Evolutionary conservation across 2,329 filamentous ascomycete species (phyloP).

Genomic region (Sclerotinia glacialis): DNA sequence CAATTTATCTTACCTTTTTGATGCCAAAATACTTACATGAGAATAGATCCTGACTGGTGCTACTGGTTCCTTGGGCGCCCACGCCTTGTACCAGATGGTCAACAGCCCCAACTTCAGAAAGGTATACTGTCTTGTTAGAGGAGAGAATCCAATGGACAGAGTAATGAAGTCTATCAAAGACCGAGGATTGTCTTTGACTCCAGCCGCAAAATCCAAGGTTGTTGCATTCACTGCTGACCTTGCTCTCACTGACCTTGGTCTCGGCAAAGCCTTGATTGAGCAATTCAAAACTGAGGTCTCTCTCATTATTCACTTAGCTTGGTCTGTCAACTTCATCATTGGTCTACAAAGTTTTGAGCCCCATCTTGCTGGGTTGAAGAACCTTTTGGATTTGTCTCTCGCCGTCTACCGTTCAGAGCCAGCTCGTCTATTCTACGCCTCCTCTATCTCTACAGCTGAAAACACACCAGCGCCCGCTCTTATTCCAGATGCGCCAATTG

Average conservation of each 20-base stretch:
- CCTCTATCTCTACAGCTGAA: slow-evolving; percentile 41
- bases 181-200: slow-evolving; percentile 15
- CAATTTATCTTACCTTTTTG: background rate
- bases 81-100: slow-evolving; percentile 58
- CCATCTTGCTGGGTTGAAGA: slow-evolving; percentile 35
- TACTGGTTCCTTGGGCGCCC: slow-evolving; percentile 63
- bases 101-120: slow-evolving; percentile 52
- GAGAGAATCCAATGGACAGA: slow-evolving; percentile 32
- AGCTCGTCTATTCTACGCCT: slow-evolving; percentile 41
- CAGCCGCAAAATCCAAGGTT: slow-evolving; percentile 14
- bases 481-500: slow-evolving; percentile 40
- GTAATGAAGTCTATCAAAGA: slow-evolving; percentile 20
- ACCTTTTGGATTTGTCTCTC: slow-evolving; percentile 21
- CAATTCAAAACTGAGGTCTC: slow-evolving; percentile 40
- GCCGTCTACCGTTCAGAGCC: slow-evolving; percentile 34
- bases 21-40: slow-evolving; percentile 21
- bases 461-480: slow-evolving; percentile 35
- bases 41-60: slow-evolving; percentile 56
- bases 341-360: slow-evolving; percentile 24
- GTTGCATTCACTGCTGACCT: slow-evolving; percentile 20
- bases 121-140: slow-evolving; percentile 54
- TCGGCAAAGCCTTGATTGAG: slow-evolving; percentile 28
- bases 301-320: slow-evolving; percentile 31
- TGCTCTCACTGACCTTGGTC: slow-evolving; percentile 10
- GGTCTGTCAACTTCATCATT: slow-evolving; percentile 24